phyloP scores from a whole-genome alignment of 129 eudicot genomes.

The Centrapalus pauciflorus region DNA sequence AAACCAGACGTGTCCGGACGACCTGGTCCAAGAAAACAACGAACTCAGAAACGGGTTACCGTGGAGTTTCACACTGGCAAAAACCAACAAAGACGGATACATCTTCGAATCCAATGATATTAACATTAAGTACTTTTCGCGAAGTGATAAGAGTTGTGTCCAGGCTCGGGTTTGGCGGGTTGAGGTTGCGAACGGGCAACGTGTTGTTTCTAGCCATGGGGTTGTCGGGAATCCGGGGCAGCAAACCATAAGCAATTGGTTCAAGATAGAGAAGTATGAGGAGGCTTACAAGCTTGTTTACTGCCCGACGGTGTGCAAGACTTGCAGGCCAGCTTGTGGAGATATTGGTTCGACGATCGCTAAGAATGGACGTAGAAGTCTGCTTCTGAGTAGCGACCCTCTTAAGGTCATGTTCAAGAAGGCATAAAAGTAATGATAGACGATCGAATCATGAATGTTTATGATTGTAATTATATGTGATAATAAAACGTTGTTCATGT shows the following conservation, averaged over 20 bases:
- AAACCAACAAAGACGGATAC: slow-evolving; percentile 27
- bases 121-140: slow-evolving; percentile 30
- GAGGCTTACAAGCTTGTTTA: slow-evolving; percentile 37
- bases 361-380: slow-evolving; percentile 22
- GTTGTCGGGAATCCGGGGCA: slow-evolving; percentile 36
- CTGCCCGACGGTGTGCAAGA: slow-evolving; percentile 40
- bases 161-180: slow-evolving; percentile 38
- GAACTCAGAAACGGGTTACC: slow-evolving; percentile 30
- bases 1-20: slow-evolving; percentile 33
- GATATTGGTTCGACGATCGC: slow-evolving; percentile 33
- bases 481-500: no score
- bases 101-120: slow-evolving; percentile 38
- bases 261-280: slow-evolving; percentile 38
- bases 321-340: slow-evolving; percentile 33
- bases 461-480: no score
- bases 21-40: slow-evolving; percentile 33
- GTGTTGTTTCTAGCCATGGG: slow-evolving; percentile 28
- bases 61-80: slow-evolving; percentile 25
- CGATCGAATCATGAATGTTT: no score
- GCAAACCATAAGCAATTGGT: slow-evolving; percentile 41
- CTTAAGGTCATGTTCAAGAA: slow-evolving; percentile 31
- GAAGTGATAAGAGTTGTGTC: slow-evolving; percentile 13
- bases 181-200: slow-evolving; percentile 5
- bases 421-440: no score
- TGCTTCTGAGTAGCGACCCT: slow-evolving; percentile 32